Conservation (phyloP, 106 monocot species). For the Acorus calamus region DNA sequence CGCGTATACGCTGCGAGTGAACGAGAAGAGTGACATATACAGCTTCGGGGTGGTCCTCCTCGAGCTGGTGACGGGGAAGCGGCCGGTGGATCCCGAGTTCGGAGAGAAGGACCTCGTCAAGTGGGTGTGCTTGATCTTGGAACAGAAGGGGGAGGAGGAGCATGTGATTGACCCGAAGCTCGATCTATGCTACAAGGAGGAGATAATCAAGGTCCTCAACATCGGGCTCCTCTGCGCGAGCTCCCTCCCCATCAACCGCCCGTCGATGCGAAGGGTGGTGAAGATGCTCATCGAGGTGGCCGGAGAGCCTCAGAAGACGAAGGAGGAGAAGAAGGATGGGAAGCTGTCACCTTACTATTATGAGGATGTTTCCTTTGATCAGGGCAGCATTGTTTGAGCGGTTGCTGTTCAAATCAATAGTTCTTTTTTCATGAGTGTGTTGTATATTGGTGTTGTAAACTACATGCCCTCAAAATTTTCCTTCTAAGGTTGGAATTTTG, state of each 20-base stretch:
- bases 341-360: slow-evolving; percentile 26
- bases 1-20: slow-evolving; percentile 80
- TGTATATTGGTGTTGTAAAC: too few species aligned
- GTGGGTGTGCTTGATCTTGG: slow-evolving; percentile 56
- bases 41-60: slow-evolving; percentile 86
- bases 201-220: slow-evolving; percentile 50
- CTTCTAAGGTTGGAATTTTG: too few species aligned
- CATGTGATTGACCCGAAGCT: slow-evolving; percentile 51
- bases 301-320: neutral
- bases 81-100: slow-evolving; percentile 43
- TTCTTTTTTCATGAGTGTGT: too few species aligned
- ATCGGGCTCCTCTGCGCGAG: slow-evolving; percentile 67
- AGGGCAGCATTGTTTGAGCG: slow-evolving; percentile 2
- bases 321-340: slow-evolving; percentile 9
- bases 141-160: slow-evolving; percentile 40
- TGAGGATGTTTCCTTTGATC: slow-evolving; percentile 12
- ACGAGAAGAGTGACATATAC: slow-evolving; percentile 86
- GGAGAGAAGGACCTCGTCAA: slow-evolving; percentile 69
- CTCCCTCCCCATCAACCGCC: slow-evolving; percentile 72
- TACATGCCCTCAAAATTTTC: too few species aligned
- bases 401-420: too few species aligned
- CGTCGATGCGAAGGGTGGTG: slow-evolving; percentile 63
- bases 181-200: slow-evolving; percentile 26
- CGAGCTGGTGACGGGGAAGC: slow-evolving; percentile 73
- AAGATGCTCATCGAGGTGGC: slow-evolving; percentile 54